Evolutionary conservation across 1,139 yeast genomes (phyloP).

Genomic region (Candida sp.): DNA sequence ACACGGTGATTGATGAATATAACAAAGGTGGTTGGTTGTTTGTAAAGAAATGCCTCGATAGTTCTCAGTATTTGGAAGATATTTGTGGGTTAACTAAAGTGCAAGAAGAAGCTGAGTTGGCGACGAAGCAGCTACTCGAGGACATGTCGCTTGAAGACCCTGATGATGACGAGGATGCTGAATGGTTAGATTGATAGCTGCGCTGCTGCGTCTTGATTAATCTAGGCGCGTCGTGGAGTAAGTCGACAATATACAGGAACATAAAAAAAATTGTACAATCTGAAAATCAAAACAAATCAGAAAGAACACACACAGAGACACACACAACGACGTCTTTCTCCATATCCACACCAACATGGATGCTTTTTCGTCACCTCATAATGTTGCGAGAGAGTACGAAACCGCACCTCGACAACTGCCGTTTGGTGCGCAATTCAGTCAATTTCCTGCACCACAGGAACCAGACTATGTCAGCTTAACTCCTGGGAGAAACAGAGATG

Average conservation of each 20-base stretch:
- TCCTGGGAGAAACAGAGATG: not conserved
- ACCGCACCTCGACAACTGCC: not conserved
- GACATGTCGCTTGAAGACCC: conserved; percentile 37
- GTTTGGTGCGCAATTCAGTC: not conserved
- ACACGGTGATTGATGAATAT: conserved; percentile 55
- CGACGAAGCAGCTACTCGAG: conserved; percentile 43
- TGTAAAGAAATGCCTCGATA: conserved; percentile 68
- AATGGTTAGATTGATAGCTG: conserved; percentile 10
- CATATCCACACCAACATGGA: conserved; percentile 1
- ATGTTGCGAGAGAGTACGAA: not conserved
- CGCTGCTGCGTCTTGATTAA: not conserved
- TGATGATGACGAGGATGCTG: conserved; percentile 8
- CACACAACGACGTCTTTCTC: not conserved
- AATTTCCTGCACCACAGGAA: not conserved
- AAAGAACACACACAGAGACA: not conserved
- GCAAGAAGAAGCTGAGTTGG: conserved; percentile 73
- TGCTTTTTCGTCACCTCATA: not conserved
- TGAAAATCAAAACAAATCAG: conserved; percentile 1
- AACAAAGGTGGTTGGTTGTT: conserved; percentile 75
- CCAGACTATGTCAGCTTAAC: conserved; percentile 9
- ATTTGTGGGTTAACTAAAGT: conserved; percentile 78
- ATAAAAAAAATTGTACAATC: conserved; percentile 2
- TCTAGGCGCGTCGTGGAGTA: not conserved
- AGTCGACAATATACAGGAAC: not conserved
- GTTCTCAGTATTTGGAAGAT: conserved; percentile 69